Evolutionary conservation across 164 flowering plant genomes (phyloP).

Genomic region (Litsea cubeba): DNA sequence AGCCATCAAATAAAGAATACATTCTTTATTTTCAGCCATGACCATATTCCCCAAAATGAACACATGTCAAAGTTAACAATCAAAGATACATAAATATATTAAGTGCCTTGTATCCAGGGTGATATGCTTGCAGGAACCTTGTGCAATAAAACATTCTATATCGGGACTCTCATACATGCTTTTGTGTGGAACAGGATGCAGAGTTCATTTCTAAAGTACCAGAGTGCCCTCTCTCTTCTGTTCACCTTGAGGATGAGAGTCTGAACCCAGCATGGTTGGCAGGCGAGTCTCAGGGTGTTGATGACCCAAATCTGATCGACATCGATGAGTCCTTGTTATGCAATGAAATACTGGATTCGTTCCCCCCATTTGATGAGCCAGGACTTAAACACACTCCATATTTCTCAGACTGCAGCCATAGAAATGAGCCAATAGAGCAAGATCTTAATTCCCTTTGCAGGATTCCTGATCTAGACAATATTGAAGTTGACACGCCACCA

Average conservation of each 20-base stretch:
- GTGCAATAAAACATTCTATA: no score
- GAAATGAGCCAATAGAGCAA: slow-evolving; percentile 13
- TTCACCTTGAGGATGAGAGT: slow-evolving; percentile 19
- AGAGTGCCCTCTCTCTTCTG: slow-evolving; percentile 8
- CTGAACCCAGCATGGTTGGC: slow-evolving; percentile 38
- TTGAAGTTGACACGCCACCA: slow-evolving; percentile 54
- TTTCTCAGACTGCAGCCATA: slow-evolving; percentile 6
- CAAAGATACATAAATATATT: no score
- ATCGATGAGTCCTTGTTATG: slow-evolving; percentile 38
- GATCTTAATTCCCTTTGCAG: slow-evolving; percentile 26
- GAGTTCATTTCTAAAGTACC: slow-evolving; percentile 18
- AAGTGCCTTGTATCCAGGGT: no score
- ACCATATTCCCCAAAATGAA: no score
- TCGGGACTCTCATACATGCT: not conserved
- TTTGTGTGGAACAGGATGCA: slow-evolving; percentile 26
- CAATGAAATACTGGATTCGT: slow-evolving; percentile 43
- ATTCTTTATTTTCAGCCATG: no score
- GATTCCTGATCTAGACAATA: slow-evolving; percentile 46
- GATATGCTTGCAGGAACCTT: no score
- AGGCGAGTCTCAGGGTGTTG: slow-evolving; percentile 60
- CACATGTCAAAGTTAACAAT: no score
- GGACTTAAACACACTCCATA: slow-evolving; percentile 15
- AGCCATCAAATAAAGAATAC: no score
- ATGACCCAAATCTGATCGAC: slow-evolving; percentile 19
- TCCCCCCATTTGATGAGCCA: slow-evolving; percentile 17